Percentiles rank a stretch among this genome's conserved stretches.
phyloP scores from a whole-genome alignment of 2,329 filamentous ascomycete species.

The Trichocomaceae sp. region DNA sequence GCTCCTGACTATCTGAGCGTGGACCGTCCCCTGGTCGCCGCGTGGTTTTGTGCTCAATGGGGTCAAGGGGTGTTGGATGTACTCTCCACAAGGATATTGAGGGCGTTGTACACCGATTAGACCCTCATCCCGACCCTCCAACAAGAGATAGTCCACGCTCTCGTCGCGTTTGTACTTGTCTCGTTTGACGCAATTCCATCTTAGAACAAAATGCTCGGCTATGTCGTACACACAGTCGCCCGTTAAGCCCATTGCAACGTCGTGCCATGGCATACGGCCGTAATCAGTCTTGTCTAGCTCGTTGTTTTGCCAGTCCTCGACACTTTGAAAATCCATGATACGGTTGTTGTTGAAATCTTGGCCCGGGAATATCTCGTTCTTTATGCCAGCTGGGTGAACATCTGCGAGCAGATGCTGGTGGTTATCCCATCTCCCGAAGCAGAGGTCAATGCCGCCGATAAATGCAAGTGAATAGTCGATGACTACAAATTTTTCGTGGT shows the following conservation, averaged over 20 bases:
- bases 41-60: conserved; percentile 52
- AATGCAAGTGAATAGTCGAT: conserved; percentile 88
- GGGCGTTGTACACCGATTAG: conserved; percentile 69
- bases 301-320: conserved; percentile 87
- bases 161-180: conserved; percentile 94
- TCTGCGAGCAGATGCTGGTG: conserved; percentile 81
- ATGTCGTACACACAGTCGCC: conserved; percentile 90
- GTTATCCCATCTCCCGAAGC: conserved; percentile 90
- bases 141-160: conserved; percentile 59
- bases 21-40: conserved; percentile 63
- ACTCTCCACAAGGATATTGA: conserved; percentile 81
- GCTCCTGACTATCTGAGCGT: conserved; percentile 80
- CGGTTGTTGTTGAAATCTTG: conserved; percentile 99
- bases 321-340: conserved; percentile 89
- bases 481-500: conserved; percentile 96
- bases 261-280: conserved; percentile 79
- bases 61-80: conserved; percentile 70
- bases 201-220: conserved; percentile 85
- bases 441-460: conserved; percentile 88
- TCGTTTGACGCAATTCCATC: conserved; percentile 95
- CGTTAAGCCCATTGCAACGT: conserved; percentile 64
- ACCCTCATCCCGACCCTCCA: conserved; percentile 56
- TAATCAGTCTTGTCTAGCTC: conserved; percentile 86
- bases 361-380: conserved; percentile 82
- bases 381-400: conserved; percentile 74